Evolutionary conservation across 2,329 filamentous ascomycete species (phyloP), one percentile per base, ranked within the genome.

Genomic region (Colletotrichum sp.): DNA sequence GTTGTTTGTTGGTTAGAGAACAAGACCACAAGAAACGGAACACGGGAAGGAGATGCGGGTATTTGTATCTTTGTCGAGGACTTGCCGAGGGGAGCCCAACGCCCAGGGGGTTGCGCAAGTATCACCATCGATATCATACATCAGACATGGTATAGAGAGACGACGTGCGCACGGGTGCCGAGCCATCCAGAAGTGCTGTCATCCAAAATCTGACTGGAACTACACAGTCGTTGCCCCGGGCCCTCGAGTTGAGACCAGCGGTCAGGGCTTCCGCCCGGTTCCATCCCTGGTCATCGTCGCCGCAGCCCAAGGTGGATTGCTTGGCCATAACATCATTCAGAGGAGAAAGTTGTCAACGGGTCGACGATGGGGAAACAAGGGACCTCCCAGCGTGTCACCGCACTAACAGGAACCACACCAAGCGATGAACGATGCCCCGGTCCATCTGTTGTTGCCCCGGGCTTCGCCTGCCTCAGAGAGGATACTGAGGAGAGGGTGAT

Each of bases 1-100:
- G 70, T 36, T 51, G 43, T 69, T 62, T 66, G 66, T 61, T 58
- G 57, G 33, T 63, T 62, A 67, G 36, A 58, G 33, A 66, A n/a
- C 21, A 27, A 51, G 29, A 54, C 6, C 69, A 71, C 31, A 66
- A 62, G 67, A 70, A 73, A 76, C 59, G 62, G 63, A 63, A 73
- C 69, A 75, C 70, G 71, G 68, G 70, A 66, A 76, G 69, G 66
- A 31, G 43, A 34, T 21, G 31, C 57, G 51, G 61, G 57, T 80
- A 81, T 80, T 79, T 80, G 79, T 81, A 81, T 67, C 57, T 64
- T 64, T 66, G 24, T 59, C 62, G 51, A 59, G 12, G 51, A 61
- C 66, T 16, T 51, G 43, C 13, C 43, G 43, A 51, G 43, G 43
- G 21, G 43, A 70, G 66, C 43, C 51, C 31, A 54, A 34, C 36